Percentiles rank a stretch among this genome's conserved stretches.
These are phyloP conservation scores for Cymodocea nodosa DNA, from an alignment of 116 monocot genomes.

Conservation along the genomic window DNA sequence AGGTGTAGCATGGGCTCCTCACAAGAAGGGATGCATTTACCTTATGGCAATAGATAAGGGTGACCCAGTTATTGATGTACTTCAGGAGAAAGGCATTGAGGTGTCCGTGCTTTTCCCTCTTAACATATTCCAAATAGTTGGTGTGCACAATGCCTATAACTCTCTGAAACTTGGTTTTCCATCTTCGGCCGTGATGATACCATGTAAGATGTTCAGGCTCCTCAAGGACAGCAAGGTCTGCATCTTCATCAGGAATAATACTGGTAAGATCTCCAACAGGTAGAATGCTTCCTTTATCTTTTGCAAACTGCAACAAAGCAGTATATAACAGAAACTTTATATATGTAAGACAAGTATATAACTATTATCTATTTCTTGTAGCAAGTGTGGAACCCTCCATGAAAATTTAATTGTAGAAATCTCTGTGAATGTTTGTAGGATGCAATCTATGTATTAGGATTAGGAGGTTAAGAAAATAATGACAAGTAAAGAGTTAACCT, in stretches of 20 bases:
- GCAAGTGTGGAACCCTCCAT: neutral
- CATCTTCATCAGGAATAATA: slow-evolving; percentile 53
- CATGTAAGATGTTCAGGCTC: slow-evolving; percentile 94
- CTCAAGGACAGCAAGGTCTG: slow-evolving; percentile 79
- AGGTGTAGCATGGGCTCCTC: neutral
- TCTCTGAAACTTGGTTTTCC: slow-evolving; percentile 74
- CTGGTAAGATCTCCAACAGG: slow-evolving; percentile 79
- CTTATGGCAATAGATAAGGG: slow-evolving; percentile 75
- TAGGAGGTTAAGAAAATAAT: neutral
- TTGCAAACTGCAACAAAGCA: slow-evolving; percentile 38
- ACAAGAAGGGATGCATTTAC: slow-evolving; percentile 16
- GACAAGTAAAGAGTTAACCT: slow-evolving; percentile 13
- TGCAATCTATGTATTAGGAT: neutral
- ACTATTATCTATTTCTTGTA: neutral
- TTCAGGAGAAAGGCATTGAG: slow-evolving; percentile 56
- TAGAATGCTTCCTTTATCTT: slow-evolving; percentile 75
- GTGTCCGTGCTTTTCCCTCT: slow-evolving; percentile 68
- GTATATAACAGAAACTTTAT: neutral
- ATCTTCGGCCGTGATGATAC: slow-evolving; percentile 89
- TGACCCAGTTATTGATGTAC: slow-evolving; percentile 72
- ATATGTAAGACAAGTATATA: neutral
- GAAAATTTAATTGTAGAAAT: too few species aligned
- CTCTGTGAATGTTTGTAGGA: neutral
- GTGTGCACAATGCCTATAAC: slow-evolving; percentile 91
- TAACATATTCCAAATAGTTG: slow-evolving; percentile 88